These are phyloP conservation scores for Cryptococcus maquisensis DNA, from an alignment of 1,284 basidiomycete genomes.

Conservation along the genomic window DNA sequence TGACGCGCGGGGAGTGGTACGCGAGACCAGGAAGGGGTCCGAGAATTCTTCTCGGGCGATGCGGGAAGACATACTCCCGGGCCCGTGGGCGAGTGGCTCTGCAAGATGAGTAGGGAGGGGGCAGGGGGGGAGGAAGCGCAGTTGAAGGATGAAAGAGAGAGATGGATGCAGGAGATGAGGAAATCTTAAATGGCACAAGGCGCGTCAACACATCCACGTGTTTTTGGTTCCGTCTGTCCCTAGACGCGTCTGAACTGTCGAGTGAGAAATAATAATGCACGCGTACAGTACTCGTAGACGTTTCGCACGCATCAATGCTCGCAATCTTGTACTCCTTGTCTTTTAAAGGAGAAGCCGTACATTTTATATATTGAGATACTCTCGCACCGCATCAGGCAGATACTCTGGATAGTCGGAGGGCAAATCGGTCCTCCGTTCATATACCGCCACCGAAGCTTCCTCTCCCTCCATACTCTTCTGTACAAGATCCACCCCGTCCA, in stretches of 20 bases:
- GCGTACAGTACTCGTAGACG: too few relatives aligned
- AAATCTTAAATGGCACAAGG: too few relatives aligned
- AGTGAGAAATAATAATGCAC: too few relatives aligned
- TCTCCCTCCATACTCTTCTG: slow-evolving; percentile 44
- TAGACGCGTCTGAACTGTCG: too few relatives aligned
- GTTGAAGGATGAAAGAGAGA: not conserved
- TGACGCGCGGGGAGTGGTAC: not conserved
- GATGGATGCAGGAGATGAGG: not conserved
- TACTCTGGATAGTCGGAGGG: slow-evolving; percentile 5
- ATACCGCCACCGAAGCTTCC: slow-evolving; percentile 48
- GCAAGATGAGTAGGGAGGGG: not conserved
- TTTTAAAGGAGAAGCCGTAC: too few relatives aligned
- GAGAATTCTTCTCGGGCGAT: slow-evolving; percentile 9
- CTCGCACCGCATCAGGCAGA: not conserved
- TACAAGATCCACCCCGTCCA: slow-evolving; percentile 64
- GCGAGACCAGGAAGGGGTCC: not conserved
- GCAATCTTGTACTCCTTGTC: too few relatives aligned
- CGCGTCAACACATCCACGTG: too few relatives aligned
- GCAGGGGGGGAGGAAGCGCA: not conserved
- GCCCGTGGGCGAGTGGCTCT: too few relatives aligned
- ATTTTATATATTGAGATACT: not conserved
- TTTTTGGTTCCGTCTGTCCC: too few relatives aligned
- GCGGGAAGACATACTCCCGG: not conserved
- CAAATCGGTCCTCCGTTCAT: slow-evolving; percentile 42
- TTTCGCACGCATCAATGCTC: too few relatives aligned